Conservation (phyloP, 108 stramenopile species). For the Discostella pseudostelligera region DNA sequence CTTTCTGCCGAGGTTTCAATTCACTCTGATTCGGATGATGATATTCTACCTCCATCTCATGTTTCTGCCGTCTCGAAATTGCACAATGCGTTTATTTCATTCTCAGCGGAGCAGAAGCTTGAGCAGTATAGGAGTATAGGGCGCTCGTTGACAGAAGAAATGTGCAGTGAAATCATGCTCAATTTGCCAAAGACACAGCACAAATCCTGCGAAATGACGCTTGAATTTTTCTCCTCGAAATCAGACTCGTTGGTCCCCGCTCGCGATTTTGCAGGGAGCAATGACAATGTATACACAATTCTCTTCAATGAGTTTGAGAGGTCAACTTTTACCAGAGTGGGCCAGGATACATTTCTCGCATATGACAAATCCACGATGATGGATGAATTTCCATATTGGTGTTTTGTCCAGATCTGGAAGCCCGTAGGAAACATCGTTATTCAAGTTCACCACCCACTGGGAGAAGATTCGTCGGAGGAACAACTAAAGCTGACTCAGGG, state of each 20-base stretch:
- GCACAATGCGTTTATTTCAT: slow-evolving; percentile 48
- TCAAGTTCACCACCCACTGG: slow-evolving; percentile 67
- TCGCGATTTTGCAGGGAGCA: slow-evolving; percentile 48
- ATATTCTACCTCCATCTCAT: slow-evolving; percentile 26
- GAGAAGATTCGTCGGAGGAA: slow-evolving; percentile 44
- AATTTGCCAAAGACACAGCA: slow-evolving; percentile 61
- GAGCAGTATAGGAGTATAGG: slow-evolving; percentile 55
- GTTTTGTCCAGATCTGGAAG: slow-evolving; percentile 55
- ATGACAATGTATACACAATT: slow-evolving; percentile 52
- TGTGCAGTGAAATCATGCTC: slow-evolving; percentile 46
- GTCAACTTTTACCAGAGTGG: slow-evolving; percentile 22
- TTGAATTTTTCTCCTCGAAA: slow-evolving; percentile 62
- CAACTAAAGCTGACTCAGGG: slow-evolving; percentile 24
- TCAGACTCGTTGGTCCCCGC: slow-evolving; percentile 59
- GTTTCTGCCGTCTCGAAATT: slow-evolving; percentile 44
- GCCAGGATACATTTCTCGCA: slow-evolving; percentile 24
- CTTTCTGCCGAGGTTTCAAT: slow-evolving; percentile 54
- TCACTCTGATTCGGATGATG: slow-evolving; percentile 9
- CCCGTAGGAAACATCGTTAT: slow-evolving; percentile 48
- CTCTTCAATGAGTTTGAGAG: slow-evolving; percentile 28
- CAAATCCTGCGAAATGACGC: slow-evolving; percentile 44
- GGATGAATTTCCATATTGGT: slow-evolving; percentile 53
- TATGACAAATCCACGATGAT: slow-evolving; percentile 18
- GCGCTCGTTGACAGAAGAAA: slow-evolving; percentile 38
- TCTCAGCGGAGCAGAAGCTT: slow-evolving; percentile 65